These are phyloP conservation scores for Daldinia grandis DNA, from an alignment of 495 filamentous ascomycete genomes.

Conservation along the genomic window DNA sequence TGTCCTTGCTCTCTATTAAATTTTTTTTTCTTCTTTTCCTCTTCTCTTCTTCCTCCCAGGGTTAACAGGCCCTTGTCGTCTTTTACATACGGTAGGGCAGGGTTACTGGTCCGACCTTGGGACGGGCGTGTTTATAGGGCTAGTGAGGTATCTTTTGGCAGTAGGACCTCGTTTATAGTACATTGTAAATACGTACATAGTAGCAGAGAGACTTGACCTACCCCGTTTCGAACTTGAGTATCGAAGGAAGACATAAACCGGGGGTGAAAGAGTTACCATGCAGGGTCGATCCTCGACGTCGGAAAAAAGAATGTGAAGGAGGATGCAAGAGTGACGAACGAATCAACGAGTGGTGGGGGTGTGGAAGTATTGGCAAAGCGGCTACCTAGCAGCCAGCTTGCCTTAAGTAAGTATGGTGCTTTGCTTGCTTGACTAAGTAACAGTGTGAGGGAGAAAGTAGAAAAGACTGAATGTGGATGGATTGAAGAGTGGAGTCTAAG, in stretches of 20 bases:
- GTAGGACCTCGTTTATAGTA: conserved; percentile 41
- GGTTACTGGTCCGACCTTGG: conserved; percentile 44
- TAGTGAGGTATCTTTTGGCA: conserved; percentile 40
- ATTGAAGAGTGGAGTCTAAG: conserved; percentile 39
- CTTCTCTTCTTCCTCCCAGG: conserved; percentile 27
- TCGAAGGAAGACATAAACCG: conserved; percentile 41
- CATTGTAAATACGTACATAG: conserved; percentile 23
- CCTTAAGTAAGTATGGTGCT: conserved; percentile 24
- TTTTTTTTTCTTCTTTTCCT: conserved; percentile 21
- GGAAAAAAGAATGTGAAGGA: conserved; percentile 43
- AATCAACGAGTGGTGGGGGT: conserved; percentile 43
- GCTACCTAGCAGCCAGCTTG: conserved; percentile 38
- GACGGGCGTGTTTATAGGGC: conserved; percentile 46
- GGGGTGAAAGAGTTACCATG: conserved; percentile 40
- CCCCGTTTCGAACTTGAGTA: conserved; percentile 44
- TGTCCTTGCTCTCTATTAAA: conserved; percentile 40
- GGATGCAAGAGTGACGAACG: conserved; percentile 43
- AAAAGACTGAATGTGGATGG: conserved; percentile 33
- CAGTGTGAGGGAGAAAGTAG: conserved; percentile 14
- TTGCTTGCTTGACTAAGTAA: conserved; percentile 36
- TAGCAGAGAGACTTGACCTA: conserved; percentile 28
- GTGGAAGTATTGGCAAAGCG: conserved; percentile 44
- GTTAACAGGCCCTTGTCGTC: conserved; percentile 30
- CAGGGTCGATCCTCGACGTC: conserved; percentile 48
- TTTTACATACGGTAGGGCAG: conserved; percentile 31